phyloP scores from a whole-genome alignment of 2,329 filamentous ascomycete species.

The Penicillium capsulatum region DNA sequence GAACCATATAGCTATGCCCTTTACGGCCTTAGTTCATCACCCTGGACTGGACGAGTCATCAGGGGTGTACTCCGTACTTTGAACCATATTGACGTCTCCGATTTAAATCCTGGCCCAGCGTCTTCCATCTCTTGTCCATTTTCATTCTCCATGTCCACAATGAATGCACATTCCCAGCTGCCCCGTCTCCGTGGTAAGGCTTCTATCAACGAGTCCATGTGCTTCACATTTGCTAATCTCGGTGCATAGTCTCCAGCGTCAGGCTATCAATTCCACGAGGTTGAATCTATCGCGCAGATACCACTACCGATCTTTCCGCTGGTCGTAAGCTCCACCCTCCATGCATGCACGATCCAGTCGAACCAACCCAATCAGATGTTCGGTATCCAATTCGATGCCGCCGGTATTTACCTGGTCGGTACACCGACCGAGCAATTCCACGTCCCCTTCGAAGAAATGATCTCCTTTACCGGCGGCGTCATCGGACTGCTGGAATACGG shows the following conservation, averaged over 20 bases:
- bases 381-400: conserved; percentile 20
- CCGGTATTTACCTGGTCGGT: conserved; percentile 20
- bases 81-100: no score
- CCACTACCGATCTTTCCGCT: no score
- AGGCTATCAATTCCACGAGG: neutral
- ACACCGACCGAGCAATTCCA: conserved; percentile 17
- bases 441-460: conserved; percentile 20
- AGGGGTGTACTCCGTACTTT: no score
- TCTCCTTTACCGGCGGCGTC: conserved; percentile 15
- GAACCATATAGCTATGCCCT: neutral
- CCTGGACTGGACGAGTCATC: no score
- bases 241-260: neutral
- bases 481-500: conserved; percentile 20
- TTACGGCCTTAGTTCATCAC: no score
- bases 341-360: no score
- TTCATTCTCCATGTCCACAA: conserved; percentile 1
- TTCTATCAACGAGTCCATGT: no score
- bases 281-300: conserved; percentile 3
- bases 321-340: no score
- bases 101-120: no score
- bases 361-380: no score
- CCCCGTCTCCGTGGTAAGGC: neutral
- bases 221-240: no score
- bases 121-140: no score
- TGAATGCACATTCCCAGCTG: neutral